These are phyloP conservation scores for Areca catechu DNA, from an alignment of 176 grass and related monocot genomes.

Conservation along the genomic window DNA sequence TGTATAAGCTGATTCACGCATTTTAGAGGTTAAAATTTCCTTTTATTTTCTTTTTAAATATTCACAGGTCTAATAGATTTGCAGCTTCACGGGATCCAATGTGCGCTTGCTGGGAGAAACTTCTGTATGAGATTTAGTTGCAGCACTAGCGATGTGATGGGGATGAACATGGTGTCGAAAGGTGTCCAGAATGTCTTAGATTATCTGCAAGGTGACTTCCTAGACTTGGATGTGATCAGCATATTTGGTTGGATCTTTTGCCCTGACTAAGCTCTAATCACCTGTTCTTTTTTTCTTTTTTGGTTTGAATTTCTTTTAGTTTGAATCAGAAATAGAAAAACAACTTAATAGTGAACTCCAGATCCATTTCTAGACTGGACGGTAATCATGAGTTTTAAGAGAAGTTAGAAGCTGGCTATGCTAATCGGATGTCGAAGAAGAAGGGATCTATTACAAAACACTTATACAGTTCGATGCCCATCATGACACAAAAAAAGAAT, in stretches of 20 bases:
- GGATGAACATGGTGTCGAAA: constrained; percentile 98
- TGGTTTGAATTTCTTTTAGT: too few species aligned
- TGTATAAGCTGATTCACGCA: too few species aligned
- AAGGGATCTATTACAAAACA: too few species aligned
- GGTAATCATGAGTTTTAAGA: too few species aligned
- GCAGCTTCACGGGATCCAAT: constrained; percentile 63
- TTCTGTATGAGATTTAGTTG: constrained; percentile 89
- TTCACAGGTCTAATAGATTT: constrained; percentile 76
- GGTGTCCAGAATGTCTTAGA: constrained; percentile 87
- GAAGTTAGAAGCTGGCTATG: too few species aligned
- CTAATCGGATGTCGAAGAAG: too few species aligned
- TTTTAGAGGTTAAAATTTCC: neutral
- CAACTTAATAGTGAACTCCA: too few species aligned
- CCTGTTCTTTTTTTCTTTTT: neutral
- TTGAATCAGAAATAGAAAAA: too few species aligned
- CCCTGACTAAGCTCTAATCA: neutral
- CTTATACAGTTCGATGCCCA: too few species aligned
- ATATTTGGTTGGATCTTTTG: constrained; percentile 47
- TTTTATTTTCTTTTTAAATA: neutral
- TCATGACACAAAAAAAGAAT: too few species aligned
- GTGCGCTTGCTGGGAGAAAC: constrained; percentile 80
- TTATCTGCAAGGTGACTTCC: constrained; percentile 67
- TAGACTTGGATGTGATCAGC: constrained; percentile 87
- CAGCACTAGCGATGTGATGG: constrained; percentile 93
- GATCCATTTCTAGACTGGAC: too few species aligned